Evolutionary conservation across 148 eudicot species (phyloP).

Genomic region (Talinum fruticosum): DNA sequence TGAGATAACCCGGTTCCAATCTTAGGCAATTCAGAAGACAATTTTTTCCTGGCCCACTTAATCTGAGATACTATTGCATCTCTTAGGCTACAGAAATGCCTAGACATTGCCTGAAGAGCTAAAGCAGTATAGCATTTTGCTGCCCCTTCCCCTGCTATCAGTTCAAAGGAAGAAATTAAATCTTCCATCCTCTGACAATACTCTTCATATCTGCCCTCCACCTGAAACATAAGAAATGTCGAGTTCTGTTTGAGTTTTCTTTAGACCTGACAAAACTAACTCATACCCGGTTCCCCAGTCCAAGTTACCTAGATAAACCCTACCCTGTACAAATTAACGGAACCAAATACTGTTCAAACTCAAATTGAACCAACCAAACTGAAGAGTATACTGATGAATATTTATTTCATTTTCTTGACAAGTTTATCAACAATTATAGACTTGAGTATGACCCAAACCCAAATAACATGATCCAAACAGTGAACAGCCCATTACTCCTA

Average conservation of each 20-base stretch:
- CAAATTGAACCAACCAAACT: neutral
- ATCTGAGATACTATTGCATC: conserved; percentile 75
- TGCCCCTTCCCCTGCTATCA: conserved; percentile 69
- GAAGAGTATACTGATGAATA: neutral
- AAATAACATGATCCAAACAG: neutral
- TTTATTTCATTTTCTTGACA: neutral
- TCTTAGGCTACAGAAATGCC: conserved; percentile 76
- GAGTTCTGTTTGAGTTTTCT: too few relatives aligned
- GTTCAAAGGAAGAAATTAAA: conserved; percentile 64
- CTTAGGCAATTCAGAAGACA: conserved; percentile 48
- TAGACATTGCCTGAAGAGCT: conserved; percentile 90
- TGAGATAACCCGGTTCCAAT: conserved; percentile 51
- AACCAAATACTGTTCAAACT: too few relatives aligned
- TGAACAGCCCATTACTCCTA: neutral
- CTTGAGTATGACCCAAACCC: neutral
- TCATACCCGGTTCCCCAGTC: too few relatives aligned
- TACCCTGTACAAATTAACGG: neutral
- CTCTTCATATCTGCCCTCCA: conserved; percentile 75
- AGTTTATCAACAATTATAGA: neutral
- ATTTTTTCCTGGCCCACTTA: conserved; percentile 35
- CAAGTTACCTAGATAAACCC: too few relatives aligned
- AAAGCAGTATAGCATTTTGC: conserved; percentile 87
- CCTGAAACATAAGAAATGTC: conserved; percentile 37
- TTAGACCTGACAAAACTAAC: neutral
- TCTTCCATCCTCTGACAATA: conserved; percentile 70